Evolutionary conservation across 2,329 filamentous ascomycete species (phyloP).

Genomic region (Calonectria crousiana): DNA sequence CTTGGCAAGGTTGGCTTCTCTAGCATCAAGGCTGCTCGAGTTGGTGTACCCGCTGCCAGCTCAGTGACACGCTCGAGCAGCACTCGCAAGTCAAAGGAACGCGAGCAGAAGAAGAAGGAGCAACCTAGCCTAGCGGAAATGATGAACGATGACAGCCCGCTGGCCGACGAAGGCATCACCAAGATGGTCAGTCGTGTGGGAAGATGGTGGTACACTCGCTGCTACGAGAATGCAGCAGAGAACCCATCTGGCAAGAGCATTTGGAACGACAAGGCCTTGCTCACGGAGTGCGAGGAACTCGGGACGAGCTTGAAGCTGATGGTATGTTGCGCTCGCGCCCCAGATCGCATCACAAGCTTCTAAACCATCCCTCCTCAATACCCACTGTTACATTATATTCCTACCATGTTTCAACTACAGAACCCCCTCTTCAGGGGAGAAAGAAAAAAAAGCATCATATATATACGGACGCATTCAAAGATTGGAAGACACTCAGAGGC

Average conservation of each 20-base stretch:
- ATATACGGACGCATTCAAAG: constrained; percentile 40
- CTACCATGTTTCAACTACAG: constrained; percentile 30
- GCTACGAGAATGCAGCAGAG: constrained; percentile 82
- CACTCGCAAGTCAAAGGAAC: constrained; percentile 29
- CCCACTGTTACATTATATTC: constrained; percentile 25
- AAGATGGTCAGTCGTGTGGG: constrained; percentile 93
- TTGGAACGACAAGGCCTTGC: constrained; percentile 80
- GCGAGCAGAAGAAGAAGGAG: constrained; percentile 53
- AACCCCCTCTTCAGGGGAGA: constrained; percentile 13
- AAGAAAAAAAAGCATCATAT: background rate
- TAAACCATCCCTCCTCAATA: constrained; percentile 41
- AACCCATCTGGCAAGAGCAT: constrained; percentile 67
- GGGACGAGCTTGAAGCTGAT: constrained; percentile 90
- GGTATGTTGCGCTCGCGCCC: constrained; percentile 91
- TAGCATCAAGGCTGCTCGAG: constrained; percentile 79
- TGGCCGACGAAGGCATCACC: constrained; percentile 86
- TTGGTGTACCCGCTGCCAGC: constrained; percentile 80
- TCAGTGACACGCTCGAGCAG: constrained; percentile 52
- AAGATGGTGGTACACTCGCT: constrained; percentile 95
- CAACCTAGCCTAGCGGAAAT: constrained; percentile 75
- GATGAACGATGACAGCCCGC: constrained; percentile 76
- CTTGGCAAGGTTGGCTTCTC: constrained; percentile 78
- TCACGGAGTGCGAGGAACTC: constrained; percentile 88
- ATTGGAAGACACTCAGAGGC: constrained; percentile 42
- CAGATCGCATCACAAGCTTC: constrained; percentile 66